Evolutionary conservation across 2,329 filamentous ascomycete species (phyloP).

Genomic region (Aschersonia sp.): DNA sequence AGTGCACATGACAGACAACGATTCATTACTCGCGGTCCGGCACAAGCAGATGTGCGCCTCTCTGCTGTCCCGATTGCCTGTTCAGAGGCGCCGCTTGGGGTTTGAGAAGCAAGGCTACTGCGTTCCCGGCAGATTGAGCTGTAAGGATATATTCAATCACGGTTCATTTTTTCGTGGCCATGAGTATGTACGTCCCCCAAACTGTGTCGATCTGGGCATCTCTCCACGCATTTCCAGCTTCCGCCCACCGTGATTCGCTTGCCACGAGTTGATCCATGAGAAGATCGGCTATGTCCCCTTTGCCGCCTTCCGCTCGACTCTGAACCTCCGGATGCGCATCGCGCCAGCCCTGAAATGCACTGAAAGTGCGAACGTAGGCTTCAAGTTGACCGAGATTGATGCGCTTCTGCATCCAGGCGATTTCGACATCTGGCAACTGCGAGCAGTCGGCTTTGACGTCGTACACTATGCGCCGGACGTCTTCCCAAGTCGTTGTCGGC

Average conservation of each 20-base stretch:
- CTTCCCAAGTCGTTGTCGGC: constrained; percentile 34
- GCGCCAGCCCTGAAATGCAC: constrained; percentile 42
- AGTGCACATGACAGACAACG: not conserved
- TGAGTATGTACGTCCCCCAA: constrained; percentile 45
- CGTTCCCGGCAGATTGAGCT: too few relatives aligned
- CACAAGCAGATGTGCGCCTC: too few relatives aligned
- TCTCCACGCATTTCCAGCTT: constrained; percentile 31
- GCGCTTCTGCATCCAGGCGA: constrained; percentile 34
- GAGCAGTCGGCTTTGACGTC: constrained; percentile 33
- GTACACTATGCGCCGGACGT: constrained; percentile 38
- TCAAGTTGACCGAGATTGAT: constrained; percentile 43
- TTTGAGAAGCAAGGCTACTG: too few relatives aligned
- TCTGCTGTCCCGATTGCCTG: too few relatives aligned
- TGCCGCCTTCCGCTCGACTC: constrained; percentile 36
- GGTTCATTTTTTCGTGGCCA: constrained; percentile 27
- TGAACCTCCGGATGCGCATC: constrained; percentile 35
- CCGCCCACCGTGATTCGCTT: constrained; percentile 37
- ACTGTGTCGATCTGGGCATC: constrained; percentile 40
- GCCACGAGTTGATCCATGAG: constrained; percentile 44
- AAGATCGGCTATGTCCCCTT: constrained; percentile 46
- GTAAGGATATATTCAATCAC: too few relatives aligned
- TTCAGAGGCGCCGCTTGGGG: too few relatives aligned
- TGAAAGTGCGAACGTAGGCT: constrained; percentile 47
- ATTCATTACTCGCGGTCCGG: not conserved
- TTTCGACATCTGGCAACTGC: constrained; percentile 15